Percentiles rank a stretch among this genome's conserved stretches.
These are phyloP conservation scores for Starmerella vaccinii DNA, from an alignment of 805 yeast genomes.

Conservation along the genomic window DNA sequence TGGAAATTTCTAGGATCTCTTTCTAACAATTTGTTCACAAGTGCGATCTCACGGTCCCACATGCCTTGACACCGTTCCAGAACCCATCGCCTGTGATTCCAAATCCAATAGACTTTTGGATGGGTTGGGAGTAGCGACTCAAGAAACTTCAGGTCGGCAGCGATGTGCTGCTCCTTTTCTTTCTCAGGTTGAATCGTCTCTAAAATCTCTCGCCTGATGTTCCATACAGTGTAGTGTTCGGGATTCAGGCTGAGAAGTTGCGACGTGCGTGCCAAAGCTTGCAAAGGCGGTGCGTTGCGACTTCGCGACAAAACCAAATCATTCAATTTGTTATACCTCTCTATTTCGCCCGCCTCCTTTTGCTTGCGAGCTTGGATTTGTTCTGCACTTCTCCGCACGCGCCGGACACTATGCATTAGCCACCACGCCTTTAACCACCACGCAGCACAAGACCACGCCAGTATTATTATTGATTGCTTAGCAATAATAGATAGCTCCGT, in stretches of 20 bases:
- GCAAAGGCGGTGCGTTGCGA: slow-evolving; percentile 29
- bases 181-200: slow-evolving; percentile 24
- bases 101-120: slow-evolving; percentile 94
- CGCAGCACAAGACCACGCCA: no score
- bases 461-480: not conserved
- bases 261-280: slow-evolving; percentile 45
- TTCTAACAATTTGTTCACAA: slow-evolving; percentile 58
- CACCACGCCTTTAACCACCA: not conserved
- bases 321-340: slow-evolving; percentile 42
- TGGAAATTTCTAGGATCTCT: slow-evolving; percentile 80
- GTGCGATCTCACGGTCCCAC: slow-evolving; percentile 61
- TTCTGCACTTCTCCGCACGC: slow-evolving; percentile 48
- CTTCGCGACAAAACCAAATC: slow-evolving; percentile 32
- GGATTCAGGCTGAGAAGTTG: slow-evolving; percentile 59
- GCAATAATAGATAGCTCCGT: not conserved
- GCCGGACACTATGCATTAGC: slow-evolving; percentile 57
- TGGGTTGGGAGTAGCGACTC: slow-evolving; percentile 47
- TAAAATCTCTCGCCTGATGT: slow-evolving; percentile 68
- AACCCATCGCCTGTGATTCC: slow-evolving; percentile 89
- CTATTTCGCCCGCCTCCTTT: slow-evolving; percentile 54
- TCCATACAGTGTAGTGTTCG: slow-evolving; percentile 85
- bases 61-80: slow-evolving; percentile 39
- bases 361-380: slow-evolving; percentile 42
- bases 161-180: slow-evolving; percentile 29
- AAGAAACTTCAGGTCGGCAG: slow-evolving; percentile 52